Evolutionary conservation across 345 rosid species (phyloP).

Genomic region (Hibiscus syriacus): DNA sequence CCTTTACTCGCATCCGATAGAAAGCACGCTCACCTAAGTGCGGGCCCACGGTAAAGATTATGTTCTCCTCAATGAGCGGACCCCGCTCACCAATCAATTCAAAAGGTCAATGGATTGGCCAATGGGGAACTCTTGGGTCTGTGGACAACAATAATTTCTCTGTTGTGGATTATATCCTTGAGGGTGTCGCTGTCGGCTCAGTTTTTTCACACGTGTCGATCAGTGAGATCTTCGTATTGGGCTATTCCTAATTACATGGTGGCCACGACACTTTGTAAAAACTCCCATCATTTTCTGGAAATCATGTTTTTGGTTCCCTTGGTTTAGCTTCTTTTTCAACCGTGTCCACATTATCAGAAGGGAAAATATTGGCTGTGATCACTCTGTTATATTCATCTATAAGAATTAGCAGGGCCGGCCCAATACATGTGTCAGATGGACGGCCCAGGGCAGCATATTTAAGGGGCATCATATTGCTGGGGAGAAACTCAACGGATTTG

Average conservation of each 20-base stretch:
- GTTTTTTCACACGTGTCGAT: background rate
- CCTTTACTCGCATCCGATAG: conserved; percentile 3
- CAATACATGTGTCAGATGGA: too few relatives aligned
- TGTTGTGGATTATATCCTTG: conserved; percentile 11
- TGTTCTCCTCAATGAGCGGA: background rate
- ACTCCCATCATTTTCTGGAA: conserved; percentile 13
- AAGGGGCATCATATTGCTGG: too few relatives aligned
- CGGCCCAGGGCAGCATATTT: too few relatives aligned
- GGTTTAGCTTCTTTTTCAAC: too few relatives aligned
- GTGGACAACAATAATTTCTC: conserved; percentile 7
- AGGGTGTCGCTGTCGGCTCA: conserved; percentile 7
- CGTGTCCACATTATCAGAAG: too few relatives aligned
- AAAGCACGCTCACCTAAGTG: background rate
- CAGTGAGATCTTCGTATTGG: background rate
- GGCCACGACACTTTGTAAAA: background rate
- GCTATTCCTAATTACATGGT: background rate
- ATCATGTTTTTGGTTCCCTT: too few relatives aligned
- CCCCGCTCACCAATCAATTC: conserved; percentile 14
- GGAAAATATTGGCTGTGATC: too few relatives aligned
- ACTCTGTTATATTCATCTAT: too few relatives aligned
- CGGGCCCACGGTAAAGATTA: conserved; percentile 16
- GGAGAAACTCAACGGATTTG: too few relatives aligned
- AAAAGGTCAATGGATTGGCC: conserved; percentile 17
- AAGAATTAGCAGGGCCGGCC: too few relatives aligned
- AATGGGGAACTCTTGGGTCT: conserved; percentile 11